Evolutionary conservation across 1,284 basidiomycete genomes (phyloP), one percentile per base, ranked within the genome.

Genomic region (Puccinia coronata): DNA sequence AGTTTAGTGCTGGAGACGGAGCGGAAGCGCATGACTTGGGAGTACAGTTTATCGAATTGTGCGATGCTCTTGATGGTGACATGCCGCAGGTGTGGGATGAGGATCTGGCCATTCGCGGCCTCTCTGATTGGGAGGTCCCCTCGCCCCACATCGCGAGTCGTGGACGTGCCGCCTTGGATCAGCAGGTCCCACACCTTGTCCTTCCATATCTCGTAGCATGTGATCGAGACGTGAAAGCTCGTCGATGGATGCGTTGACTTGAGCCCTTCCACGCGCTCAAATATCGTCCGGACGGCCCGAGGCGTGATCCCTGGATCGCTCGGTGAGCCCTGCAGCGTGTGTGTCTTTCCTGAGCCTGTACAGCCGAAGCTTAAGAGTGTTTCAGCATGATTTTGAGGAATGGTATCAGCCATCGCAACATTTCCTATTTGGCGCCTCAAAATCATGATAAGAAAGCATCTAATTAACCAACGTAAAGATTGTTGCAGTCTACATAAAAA

Each of bases 301-400:
- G 76, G 76, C 3, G 76, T 79, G 36, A 79, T 79, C 20, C 76
- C 76, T 14, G 76, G 76, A 43, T 79, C 63, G 12, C 31, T 41
- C n/a, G 76, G 47, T 8, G 76, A 55, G 18, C 76, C 76, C 59
- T 79, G 76, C 11, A 79, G 53, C 16, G 76, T 79, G 36, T 79
- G 76, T 11, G 76, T 79, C 61, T 79, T 79, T 41, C 76, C 76
- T 18, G 76, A 79, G 39, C 76, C 76, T n/a, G 76, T 79, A 59
- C 76, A 79, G 18, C 76, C 76, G 47, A 79, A 79, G 23, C 76
- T 79, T 49, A n/a, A n/a, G 65, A 41, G 61, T 16, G 23, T 16
- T 12, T 31, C 16, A 8, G 39, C 5, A 41, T 9, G 8, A 39
- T 36, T 1, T 36, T 36, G 23, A 39, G 31, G 31, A 11, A 36